Percentiles rank a stretch among this genome's conserved stretches.
Evolutionary conservation across 73 alveolate genomes (phyloP).

Genomic region (Stentor roeselii): DNA sequence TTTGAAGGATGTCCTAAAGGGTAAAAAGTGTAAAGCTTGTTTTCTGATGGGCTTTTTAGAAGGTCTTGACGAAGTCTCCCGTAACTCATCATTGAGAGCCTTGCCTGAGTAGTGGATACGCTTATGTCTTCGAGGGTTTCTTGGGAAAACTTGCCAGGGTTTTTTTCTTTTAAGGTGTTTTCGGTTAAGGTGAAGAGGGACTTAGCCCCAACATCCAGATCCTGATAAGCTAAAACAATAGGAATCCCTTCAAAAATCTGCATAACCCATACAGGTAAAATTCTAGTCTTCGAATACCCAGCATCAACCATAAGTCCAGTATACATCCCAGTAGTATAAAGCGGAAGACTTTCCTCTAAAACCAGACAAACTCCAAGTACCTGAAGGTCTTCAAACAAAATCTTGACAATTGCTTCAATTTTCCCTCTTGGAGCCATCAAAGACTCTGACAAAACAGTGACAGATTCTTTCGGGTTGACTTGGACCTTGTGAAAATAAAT

Average conservation of each 20-base stretch:
- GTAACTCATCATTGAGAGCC: not conserved
- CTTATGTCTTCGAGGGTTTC: slow-evolving; percentile 3
- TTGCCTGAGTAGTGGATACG: not conserved
- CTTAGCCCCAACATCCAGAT: not conserved
- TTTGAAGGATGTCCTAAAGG: not conserved
- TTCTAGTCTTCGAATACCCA: not conserved
- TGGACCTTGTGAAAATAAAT: slow-evolving; percentile 8
- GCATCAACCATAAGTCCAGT: slow-evolving; percentile 22
- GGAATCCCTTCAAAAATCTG: slow-evolving; percentile 25
- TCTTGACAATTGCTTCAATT: slow-evolving; percentile 11
- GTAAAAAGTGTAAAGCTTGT: not conserved
- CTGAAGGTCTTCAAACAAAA: slow-evolving; percentile 8
- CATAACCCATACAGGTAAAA: not conserved
- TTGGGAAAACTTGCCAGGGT: not conserved
- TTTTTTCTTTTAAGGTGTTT: not conserved
- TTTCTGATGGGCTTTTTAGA: not conserved
- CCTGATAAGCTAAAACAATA: not conserved
- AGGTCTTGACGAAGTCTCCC: not conserved
- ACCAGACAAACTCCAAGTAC: not conserved
- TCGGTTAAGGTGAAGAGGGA: not conserved
- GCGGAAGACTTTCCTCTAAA: not conserved
- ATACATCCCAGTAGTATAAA: slow-evolving; percentile 10
- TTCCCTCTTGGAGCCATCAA: slow-evolving; percentile 22
- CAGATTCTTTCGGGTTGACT: slow-evolving; percentile 2
- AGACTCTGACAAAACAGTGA: not conserved